Conservation (phyloP, 1,284 basidiomycete species). For the Microstroma glucosiphilum region DNA sequence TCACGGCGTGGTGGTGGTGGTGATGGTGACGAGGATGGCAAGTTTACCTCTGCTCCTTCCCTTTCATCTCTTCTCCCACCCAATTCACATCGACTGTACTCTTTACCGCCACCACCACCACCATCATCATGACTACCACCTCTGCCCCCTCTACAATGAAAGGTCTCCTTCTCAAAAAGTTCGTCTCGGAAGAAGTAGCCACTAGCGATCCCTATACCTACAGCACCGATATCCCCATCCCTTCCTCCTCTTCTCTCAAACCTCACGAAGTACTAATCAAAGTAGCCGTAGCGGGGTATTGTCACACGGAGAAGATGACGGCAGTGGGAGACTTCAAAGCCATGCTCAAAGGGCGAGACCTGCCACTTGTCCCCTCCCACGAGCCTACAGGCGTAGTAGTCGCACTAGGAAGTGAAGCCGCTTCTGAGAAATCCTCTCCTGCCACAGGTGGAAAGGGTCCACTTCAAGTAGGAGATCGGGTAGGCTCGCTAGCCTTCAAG, state of each 20-base stretch:
- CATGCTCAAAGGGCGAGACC: constrained; percentile 5
- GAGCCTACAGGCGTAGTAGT: constrained; percentile 17
- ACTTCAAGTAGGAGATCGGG: constrained; percentile 15
- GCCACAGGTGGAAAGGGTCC: constrained; percentile 9
- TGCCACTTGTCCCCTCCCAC: constrained; percentile 17
- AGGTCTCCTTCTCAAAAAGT: constrained; percentile 12
- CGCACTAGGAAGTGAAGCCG: constrained; percentile 11
- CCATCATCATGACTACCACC: not conserved
- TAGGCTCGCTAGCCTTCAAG: constrained; percentile 15
- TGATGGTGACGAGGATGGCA: not conserved
- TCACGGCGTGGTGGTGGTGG: too few relatives aligned
- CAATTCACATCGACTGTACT: constrained; percentile 9
- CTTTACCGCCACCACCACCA: not conserved
- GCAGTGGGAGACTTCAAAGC: constrained; percentile 16
- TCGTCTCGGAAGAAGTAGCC: constrained; percentile 9
- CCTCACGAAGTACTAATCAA: constrained; percentile 10
- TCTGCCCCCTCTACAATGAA: constrained; percentile 10
- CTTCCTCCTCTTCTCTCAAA: not conserved
- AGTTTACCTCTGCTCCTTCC: not conserved
- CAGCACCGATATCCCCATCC: constrained; percentile 9
- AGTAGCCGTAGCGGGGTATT: constrained; percentile 7
- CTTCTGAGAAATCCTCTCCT: not conserved
- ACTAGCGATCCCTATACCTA: constrained; percentile 13
- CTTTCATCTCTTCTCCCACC: not conserved
- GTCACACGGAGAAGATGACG: constrained; percentile 16